Evolutionary conservation across 257 asterid genomes (phyloP).

Genomic region (Linderniella brevidens): DNA sequence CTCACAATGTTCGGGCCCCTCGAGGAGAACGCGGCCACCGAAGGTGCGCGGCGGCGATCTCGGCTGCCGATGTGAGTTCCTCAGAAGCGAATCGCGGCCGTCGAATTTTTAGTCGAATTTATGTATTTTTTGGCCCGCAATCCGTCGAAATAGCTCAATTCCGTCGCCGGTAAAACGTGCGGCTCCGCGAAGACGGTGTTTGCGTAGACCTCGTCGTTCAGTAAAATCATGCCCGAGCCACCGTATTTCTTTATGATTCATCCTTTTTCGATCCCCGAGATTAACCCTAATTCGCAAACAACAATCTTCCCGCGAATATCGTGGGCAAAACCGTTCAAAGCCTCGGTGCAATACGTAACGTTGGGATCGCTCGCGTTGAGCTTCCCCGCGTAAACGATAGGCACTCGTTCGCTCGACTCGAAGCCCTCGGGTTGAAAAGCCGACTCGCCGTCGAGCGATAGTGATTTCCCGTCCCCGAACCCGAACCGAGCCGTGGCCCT

Average conservation of each 20-base stretch:
- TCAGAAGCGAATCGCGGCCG: slow-evolving; percentile 15
- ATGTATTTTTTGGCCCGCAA: slow-evolving; percentile 16
- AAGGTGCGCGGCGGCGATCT: slow-evolving; percentile 18
- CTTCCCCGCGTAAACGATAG: slow-evolving; percentile 8
- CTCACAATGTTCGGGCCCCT: slow-evolving; percentile 35
- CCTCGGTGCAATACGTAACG: not conserved
- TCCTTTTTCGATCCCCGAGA: slow-evolving; percentile 24
- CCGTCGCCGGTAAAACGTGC: slow-evolving; percentile 31
- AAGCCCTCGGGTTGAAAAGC: slow-evolving; percentile 14
- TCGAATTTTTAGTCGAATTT: slow-evolving; percentile 19
- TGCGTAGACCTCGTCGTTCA: slow-evolving; percentile 17
- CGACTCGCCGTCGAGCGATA: slow-evolving; percentile 13
- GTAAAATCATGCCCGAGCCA: slow-evolving; percentile 31
- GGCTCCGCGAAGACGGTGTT: slow-evolving; percentile 20
- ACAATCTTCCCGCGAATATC: slow-evolving; percentile 13
- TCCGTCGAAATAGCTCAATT: slow-evolving; percentile 22
- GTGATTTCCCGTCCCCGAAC: slow-evolving; percentile 1
- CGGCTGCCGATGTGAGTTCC: slow-evolving; percentile 21
- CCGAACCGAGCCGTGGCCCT: slow-evolving; percentile 17
- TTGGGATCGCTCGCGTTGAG: slow-evolving; percentile 1
- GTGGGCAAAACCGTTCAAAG: not conserved
- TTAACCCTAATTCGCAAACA: slow-evolving; percentile 18
- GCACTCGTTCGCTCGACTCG: slow-evolving; percentile 5
- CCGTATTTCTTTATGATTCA: slow-evolving; percentile 25
- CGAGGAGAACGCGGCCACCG: slow-evolving; percentile 18